Percentiles rank a stretch among this genome's conserved stretches.
phyloP scores from a whole-genome alignment of 352 stramenopile genomes.

The Globisporangium okanoganense region DNA sequence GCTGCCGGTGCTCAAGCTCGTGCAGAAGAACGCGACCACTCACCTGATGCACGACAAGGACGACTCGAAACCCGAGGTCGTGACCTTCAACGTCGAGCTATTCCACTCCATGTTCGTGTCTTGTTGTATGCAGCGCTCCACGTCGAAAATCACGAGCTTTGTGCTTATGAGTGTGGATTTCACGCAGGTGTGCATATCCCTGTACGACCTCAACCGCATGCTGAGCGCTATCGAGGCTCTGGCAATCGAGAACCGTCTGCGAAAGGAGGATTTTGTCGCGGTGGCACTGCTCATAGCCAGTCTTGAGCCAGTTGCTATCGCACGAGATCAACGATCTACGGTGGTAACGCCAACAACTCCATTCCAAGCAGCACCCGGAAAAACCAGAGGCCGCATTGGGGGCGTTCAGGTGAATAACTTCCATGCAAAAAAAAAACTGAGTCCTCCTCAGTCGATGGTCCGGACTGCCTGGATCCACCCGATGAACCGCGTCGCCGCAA shows the following conservation, averaged over 20 bases:
- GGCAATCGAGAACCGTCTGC: background rate
- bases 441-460: no score
- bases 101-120: slow-evolving; percentile 48
- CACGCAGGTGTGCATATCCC: slow-evolving; percentile 28
- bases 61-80: slow-evolving; percentile 32
- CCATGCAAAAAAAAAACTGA: no score
- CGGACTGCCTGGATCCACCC: background rate
- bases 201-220: slow-evolving; percentile 28
- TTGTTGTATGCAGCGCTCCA: slow-evolving; percentile 29
- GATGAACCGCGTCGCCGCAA: no score
- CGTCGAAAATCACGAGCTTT: slow-evolving; percentile 22
- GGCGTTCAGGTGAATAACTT: no score
- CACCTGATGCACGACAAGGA: background rate
- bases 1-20: slow-evolving; percentile 27
- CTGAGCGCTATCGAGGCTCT: background rate
- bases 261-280: background rate
- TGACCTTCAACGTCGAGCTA: slow-evolving; percentile 52
- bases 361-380: no score
- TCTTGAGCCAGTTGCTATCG: no score
- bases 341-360: no score
- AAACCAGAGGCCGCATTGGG: no score
- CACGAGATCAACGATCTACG: no score
- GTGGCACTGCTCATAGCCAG: background rate
- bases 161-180: slow-evolving; percentile 33
- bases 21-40: background rate